Evolutionary conservation across 2,329 filamentous ascomycete species (phyloP).

Genomic region (Colletotrichum tofieldiae): DNA sequence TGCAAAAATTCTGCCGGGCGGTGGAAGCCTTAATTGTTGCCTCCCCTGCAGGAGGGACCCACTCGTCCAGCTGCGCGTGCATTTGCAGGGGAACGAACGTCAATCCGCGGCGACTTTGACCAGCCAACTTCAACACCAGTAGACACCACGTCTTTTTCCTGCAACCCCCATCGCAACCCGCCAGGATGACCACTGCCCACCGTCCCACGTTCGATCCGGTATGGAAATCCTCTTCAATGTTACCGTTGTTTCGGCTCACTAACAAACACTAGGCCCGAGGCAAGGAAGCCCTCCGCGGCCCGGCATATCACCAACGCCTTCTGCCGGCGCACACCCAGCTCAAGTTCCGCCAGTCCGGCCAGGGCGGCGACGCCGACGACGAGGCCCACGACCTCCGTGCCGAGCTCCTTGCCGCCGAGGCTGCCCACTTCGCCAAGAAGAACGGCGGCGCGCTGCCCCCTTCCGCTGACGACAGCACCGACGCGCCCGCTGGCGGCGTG

Average conservation of each 20-base stretch:
- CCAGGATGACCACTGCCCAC: slow-evolving; percentile 76
- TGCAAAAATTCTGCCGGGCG: slow-evolving; percentile 66
- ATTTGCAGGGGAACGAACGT: slow-evolving; percentile 14
- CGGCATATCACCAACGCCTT: slow-evolving; percentile 95
- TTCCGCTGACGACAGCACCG: slow-evolving; percentile 62
- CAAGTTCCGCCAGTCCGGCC: slow-evolving; percentile 89
- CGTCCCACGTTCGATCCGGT: slow-evolving; percentile 98
- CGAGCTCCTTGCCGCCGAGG: slow-evolving; percentile 91
- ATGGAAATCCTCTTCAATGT: slow-evolving; percentile 50
- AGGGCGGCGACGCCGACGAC: slow-evolving; percentile 86
- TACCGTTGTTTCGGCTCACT: slow-evolving; percentile 40
- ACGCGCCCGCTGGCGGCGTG: slow-evolving; percentile 55
- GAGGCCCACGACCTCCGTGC: slow-evolving; percentile 84
- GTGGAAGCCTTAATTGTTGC: slow-evolving; percentile 50
- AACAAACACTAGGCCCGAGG: slow-evolving; percentile 78
- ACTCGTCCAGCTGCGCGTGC: slow-evolving; percentile 23
- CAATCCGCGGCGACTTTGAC: slow-evolving; percentile 8
- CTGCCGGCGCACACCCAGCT: slow-evolving; percentile 94
- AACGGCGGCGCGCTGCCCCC: slow-evolving; percentile 71
- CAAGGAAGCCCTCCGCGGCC: slow-evolving; percentile 94
- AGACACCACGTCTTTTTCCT: neutral
- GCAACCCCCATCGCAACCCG: slow-evolving; percentile 5
- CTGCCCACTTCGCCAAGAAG: slow-evolving; percentile 88
- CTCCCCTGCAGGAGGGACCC: slow-evolving; percentile 30
- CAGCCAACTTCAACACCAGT: slow-evolving; percentile 16